A percentile compares a stretch with the other conserved stretches of the same genome.
Evolutionary conservation across 345 rosid genomes (phyloP).

Genomic region (Mercurialis annua): DNA sequence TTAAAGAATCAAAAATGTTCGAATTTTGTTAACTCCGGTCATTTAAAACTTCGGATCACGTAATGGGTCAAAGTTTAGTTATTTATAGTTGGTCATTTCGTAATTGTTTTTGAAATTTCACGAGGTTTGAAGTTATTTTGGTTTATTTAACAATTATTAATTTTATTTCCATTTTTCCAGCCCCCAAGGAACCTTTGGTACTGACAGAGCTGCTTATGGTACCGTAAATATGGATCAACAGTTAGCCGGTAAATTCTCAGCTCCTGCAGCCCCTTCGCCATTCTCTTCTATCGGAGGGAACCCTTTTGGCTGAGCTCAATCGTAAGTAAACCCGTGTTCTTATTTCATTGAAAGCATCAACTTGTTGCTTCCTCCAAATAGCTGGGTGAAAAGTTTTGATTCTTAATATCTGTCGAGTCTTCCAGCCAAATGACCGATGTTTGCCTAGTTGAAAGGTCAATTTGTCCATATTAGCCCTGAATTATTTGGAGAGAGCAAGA

Average conservation of each 20-base stretch:
- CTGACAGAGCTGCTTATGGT: conserved; percentile 36
- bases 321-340: conserved; percentile 6
- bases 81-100: too few relatives aligned
- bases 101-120: too few relatives aligned
- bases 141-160: not conserved
- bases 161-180: conserved; percentile 17
- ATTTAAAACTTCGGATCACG: too few relatives aligned
- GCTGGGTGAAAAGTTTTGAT: conserved; percentile 36
- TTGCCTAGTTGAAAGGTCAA: conserved; percentile 13
- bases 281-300: conserved; percentile 58
- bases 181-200: conserved; percentile 39
- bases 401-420: conserved; percentile 8
- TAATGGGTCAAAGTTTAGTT: too few relatives aligned
- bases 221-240: conserved; percentile 44
- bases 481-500: not conserved
- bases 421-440: conserved; percentile 18
- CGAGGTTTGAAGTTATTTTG: too few relatives aligned
- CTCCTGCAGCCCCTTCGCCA: conserved; percentile 37
- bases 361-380: conserved; percentile 35
- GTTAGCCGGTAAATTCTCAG: conserved; percentile 38
- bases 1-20: too few relatives aligned
- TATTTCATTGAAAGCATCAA: conserved; percentile 26
- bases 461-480: conserved; percentile 16
- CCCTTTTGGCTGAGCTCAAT: conserved; percentile 53
- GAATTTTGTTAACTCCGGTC: too few relatives aligned